Evolutionary conservation across 805 yeast genomes (phyloP).

Genomic region (Pichia nakasei): DNA sequence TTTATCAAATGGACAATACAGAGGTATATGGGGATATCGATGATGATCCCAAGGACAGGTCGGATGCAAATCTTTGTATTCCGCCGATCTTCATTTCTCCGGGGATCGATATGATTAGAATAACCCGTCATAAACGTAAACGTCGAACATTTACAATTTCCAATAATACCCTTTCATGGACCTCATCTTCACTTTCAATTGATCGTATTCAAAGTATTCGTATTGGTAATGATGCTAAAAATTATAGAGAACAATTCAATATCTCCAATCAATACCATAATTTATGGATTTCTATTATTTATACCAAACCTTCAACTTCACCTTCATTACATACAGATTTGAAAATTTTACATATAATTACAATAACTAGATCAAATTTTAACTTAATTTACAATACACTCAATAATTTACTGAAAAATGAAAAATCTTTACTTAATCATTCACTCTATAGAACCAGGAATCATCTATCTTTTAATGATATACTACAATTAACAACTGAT

Average conservation of each 20-base stretch:
- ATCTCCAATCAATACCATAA: constrained; percentile 55
- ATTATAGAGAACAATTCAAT: constrained; percentile 79
- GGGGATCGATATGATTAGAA: constrained; percentile 57
- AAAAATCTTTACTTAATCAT: constrained; percentile 6
- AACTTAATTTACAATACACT: constrained; percentile 49
- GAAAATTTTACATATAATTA: constrained; percentile 73
- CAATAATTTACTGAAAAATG: constrained; percentile 31
- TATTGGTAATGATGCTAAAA: constrained; percentile 60
- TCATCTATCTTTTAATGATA: constrained; percentile 52
- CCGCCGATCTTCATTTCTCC: not conserved
- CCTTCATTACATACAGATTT: constrained; percentile 36
- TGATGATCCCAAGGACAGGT: not conserved
- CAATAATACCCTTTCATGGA: constrained; percentile 51
- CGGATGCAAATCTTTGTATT: too few species aligned
- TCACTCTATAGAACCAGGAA: not conserved
- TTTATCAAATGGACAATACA: not conserved
- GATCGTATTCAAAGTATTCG: constrained; percentile 60
- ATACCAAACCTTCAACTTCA: constrained; percentile 32
- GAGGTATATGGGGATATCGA: not conserved
- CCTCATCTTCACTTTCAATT: constrained; percentile 37
- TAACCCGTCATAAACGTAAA: constrained; percentile 62
- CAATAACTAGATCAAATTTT: constrained; percentile 42
- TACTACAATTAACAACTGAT: constrained; percentile 52
- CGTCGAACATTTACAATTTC: constrained; percentile 51
- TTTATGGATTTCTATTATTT: constrained; percentile 77